Percentiles rank a stretch among this genome's conserved stretches.
Evolutionary conservation across 176 grass and related monocot genomes (phyloP).

Genomic region (Bolboschoenus planiculmis): DNA sequence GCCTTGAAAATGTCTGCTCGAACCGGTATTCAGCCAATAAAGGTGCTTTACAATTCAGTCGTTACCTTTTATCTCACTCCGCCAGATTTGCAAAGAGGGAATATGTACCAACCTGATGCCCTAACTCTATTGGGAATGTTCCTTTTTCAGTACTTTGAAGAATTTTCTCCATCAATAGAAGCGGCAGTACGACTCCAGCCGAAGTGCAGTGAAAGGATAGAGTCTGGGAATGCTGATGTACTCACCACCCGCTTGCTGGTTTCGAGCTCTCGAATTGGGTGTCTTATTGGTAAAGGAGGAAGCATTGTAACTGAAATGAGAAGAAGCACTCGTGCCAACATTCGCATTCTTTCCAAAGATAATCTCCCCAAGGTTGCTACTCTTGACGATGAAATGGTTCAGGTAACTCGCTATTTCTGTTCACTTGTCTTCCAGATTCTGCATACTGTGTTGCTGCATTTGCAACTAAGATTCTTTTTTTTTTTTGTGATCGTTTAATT

Average conservation of each 20-base stretch:
- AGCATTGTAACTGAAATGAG: conserved; percentile 92
- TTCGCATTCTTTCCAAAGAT: conserved; percentile 95
- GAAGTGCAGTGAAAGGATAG: conserved; percentile 82
- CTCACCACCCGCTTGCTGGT: conserved; percentile 90
- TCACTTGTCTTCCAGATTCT: not conserved
- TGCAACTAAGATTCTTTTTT: not conserved
- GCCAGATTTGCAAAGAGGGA: not conserved
- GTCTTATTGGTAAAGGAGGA: conserved; percentile 93
- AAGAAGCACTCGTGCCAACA: conserved; percentile 69
- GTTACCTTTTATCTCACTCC: not conserved
- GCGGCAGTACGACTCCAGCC: conserved; percentile 82
- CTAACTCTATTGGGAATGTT: not conserved
- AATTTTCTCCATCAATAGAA: conserved; percentile 86
- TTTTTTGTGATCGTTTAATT: conserved; percentile 11
- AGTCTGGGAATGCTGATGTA: conserved; percentile 55
- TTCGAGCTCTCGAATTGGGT: conserved; percentile 85
- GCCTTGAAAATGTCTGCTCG: not conserved
- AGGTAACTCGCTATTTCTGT: conserved; percentile 31
- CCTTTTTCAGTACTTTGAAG: conserved; percentile 80
- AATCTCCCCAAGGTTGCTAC: conserved; percentile 89
- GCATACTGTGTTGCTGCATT: not conserved
- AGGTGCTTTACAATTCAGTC: not conserved
- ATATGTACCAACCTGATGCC: not conserved
- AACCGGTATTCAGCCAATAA: too few species aligned
- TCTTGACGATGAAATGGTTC: conserved; percentile 98